A percentile compares a stretch with the other conserved stretches of the same genome.
Conservation (phyloP, 2,329 filamentous ascomycete genomes). For the Leptographium radiaticola region DNA sequence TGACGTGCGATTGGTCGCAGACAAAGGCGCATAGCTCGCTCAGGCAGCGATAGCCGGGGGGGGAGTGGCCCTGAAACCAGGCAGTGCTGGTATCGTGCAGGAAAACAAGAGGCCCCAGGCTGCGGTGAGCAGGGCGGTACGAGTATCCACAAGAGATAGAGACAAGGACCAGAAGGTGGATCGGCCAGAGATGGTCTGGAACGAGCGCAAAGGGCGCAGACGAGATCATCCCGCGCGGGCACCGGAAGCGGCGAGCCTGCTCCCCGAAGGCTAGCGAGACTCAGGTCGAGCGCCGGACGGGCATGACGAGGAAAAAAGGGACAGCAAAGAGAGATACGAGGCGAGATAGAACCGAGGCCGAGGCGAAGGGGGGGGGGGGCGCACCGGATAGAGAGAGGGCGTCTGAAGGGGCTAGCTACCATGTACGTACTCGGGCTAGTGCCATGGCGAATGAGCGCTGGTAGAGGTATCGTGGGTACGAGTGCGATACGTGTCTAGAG, state of each 20-base stretch:
- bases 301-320: neutral
- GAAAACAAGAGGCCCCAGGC: too few species aligned
- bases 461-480: too few species aligned
- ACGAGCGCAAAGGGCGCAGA: neutral
- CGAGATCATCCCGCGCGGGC: neutral
- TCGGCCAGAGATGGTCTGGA: neutral
- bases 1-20: neutral
- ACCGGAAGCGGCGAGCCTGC: neutral
- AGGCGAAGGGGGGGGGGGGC: too few species aligned
- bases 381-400: too few species aligned
- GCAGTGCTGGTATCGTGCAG: too few species aligned
- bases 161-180: too few species aligned
- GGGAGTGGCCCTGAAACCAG: neutral
- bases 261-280: neutral
- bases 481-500: too few species aligned
- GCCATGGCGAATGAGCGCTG: too few species aligned
- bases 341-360: too few species aligned
- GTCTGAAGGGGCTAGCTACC: too few species aligned
- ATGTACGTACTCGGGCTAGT: too few species aligned
- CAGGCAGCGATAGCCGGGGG: neutral
- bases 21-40: neutral
- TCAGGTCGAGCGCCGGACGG: neutral
- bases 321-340: neutral
- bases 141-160: too few species aligned
- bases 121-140: neutral